Evolutionary conservation across 108 stramenopile genomes (phyloP), one percentile per base, ranked within the genome.

Genomic region (Hondaea fermentalgiana): DNA sequence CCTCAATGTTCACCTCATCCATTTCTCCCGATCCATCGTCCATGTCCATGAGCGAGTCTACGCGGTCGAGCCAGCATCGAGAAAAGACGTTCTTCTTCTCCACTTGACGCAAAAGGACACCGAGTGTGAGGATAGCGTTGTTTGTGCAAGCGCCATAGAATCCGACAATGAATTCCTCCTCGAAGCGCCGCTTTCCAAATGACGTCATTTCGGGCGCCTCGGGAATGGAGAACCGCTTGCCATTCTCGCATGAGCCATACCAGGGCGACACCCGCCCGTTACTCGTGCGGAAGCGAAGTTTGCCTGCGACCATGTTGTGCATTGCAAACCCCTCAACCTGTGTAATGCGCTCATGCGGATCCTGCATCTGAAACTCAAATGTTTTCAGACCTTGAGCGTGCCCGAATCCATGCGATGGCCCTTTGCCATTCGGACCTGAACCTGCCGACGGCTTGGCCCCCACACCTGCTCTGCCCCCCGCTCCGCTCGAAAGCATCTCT

Each of bases 61-160:
- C 51, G 19, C 76, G 19, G 51, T 83, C 76, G 12, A 83, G 45
- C 76, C 76, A 83, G 51, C 76, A 53, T 35, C 76, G 45, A 12
- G 76, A 83, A 83, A 83, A 83, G n/a, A 83, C 76, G 23, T 83
- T 83, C n/a, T 47, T 83, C 5, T 83, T 47, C 25, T 83, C 76
- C 49, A 83, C 76, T 35, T 83, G 76, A 16, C 76, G 76, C 45
- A 83, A 23, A 17, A 83, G 49, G 25, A 83, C 76, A 12, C 76
- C 76, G 1, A 83, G 76, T 16, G 76, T 45, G 45, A 83, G 51
- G 51, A 83, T 83, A 8, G 76, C 45, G 2, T 47, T 83, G 19
- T 55, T 12, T 0, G 49, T 83, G 45, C 51, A 47, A 12, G 76
- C 76, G 10, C 76, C 76, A 45, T 83, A 28, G n/a, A 83, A 83